phyloP scores from a whole-genome alignment of 2,329 filamentous ascomycete genomes.

The Fusarium sp. region DNA sequence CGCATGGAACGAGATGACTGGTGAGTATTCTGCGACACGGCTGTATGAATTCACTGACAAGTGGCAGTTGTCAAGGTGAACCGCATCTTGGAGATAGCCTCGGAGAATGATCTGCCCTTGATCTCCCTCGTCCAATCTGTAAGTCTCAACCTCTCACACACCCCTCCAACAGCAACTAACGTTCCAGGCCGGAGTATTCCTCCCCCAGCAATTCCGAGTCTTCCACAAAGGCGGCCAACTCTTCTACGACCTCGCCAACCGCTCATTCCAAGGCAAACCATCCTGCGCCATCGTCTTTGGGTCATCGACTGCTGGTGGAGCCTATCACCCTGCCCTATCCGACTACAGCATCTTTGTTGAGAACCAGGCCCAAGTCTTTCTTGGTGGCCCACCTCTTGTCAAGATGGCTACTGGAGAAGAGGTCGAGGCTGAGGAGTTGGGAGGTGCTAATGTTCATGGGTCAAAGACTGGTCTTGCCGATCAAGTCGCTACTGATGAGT shows the following conservation, averaged over 20 bases:
- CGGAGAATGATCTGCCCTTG: constrained; percentile 55
- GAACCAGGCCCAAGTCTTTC: background rate
- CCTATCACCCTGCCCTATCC: background rate
- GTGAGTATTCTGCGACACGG: background rate
- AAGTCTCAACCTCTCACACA: background rate
- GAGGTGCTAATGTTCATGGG: background rate
- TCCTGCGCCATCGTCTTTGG: constrained; percentile 56
- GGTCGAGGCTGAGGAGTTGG: background rate
- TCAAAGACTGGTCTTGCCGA: background rate
- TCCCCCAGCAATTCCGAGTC: constrained; percentile 59
- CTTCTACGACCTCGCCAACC: constrained; percentile 55
- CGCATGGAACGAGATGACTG: constrained; percentile 58
- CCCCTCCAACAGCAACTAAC: background rate
- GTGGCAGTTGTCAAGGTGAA: constrained; percentile 51
- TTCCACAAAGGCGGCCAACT: constrained; percentile 54
- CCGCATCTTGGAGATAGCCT: constrained; percentile 43
- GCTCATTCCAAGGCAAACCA: constrained; percentile 52
- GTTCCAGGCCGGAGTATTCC: background rate
- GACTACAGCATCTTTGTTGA: background rate
- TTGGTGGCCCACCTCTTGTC: background rate
- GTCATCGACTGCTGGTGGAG: background rate
- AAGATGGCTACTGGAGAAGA: constrained; percentile 5
- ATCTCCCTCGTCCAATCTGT: constrained; percentile 55
- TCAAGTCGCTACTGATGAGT: background rate
- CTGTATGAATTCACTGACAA: background rate